Base-by-base conservation (phyloP, 345 rosid genomes). In the Citrus inodora region DNA sequence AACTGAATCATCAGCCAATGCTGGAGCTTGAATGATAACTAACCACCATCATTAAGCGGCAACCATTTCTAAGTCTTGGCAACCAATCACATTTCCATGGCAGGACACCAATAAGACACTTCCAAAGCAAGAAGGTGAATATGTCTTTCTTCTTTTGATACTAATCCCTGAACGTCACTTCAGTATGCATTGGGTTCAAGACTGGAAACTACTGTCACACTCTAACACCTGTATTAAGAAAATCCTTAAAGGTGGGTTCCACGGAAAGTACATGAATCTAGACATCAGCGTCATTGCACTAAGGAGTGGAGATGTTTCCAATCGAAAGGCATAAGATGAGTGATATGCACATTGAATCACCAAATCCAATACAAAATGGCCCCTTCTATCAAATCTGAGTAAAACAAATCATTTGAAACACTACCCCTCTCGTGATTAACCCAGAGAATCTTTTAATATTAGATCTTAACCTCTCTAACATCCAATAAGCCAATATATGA, bases 401-500 rank as follows among this genome's bases (percentile, higher is more conserved):
- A 25, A 42, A 67, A 6, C 71, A 38, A 68, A 38, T 38, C 4
- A 6, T 38, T 38, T 67, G 71, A 67, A 70, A 70, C 59, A 42
- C 28, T 48, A 70, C 9, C 58, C 8, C 11, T 70, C 74, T 70
- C 16, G 28, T 25, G 73, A 70, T 70, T 46, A 64, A 64, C 19
- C 13, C 28, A 70, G 19, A 14, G 53, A 11, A 73, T 22, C 25
- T 59, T 60, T 11, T 19, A 30, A 75, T 19, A 64, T 55, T 48
- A 48, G 70, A 75, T 75, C 78, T 75, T 63, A 19, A n/a, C 19
- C 33, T 63, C 64, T 42, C 27, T 19, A 75, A n/a, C 6, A 27
- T 40, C 28, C 9, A 62, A 9, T 38, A 38, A 17, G 38, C 17
- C 53, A 62, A 61, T 21, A 28, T 8, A 61, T 40, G 25, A 24